Evolutionary conservation across 345 rosid genomes (phyloP), one percentile per base, ranked within the genome.

Genomic region (Salix caprea): DNA sequence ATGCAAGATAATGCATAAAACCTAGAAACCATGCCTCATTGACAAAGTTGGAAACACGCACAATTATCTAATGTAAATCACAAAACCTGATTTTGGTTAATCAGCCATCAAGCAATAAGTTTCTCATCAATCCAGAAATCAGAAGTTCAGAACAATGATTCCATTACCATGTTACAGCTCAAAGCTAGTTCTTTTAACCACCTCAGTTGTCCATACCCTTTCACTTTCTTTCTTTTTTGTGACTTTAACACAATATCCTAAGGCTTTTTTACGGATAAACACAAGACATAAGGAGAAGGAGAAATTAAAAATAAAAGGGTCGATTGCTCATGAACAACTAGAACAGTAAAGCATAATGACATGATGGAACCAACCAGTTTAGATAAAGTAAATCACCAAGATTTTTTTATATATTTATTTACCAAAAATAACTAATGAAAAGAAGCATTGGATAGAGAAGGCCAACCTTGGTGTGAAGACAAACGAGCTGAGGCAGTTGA

Each of bases 391-490:
- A 42, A 42, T 10, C 14, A 42, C 14, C 46, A 42, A 11, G 46
- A 36, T 36, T 36, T 36, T 36, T 36, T 36, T 36, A 4, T 5
- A 28, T 9, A 66, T 40, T 58, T 39, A 68, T 26, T 15, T 28
- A 72, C 19, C 34, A 19, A 6, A 44, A 32, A 18, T 18, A 54
- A 1, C 67, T 28, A 24, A 6, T 30, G 36, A 44, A 11, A 30
- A 54, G 50, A 71, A 48, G 16, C 19, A 48, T 34, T 66, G 24
- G 39, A 50, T 19, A 73, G 11, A 76, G 44, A 60, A 71, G 60
- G 54, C 81, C 30, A 75, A 90, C 91, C 95, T 90, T 24, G 86
- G 84, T 21, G 84, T 21, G 91, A 89, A 82, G 83, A 70, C 76
- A 76, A 76, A 74, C 70, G 70, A 18, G 84, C 77, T 5, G 89